Evolutionary conservation across 306 rosid genomes (phyloP).

Genomic region (Psophocarpus tetragonolobus): DNA sequence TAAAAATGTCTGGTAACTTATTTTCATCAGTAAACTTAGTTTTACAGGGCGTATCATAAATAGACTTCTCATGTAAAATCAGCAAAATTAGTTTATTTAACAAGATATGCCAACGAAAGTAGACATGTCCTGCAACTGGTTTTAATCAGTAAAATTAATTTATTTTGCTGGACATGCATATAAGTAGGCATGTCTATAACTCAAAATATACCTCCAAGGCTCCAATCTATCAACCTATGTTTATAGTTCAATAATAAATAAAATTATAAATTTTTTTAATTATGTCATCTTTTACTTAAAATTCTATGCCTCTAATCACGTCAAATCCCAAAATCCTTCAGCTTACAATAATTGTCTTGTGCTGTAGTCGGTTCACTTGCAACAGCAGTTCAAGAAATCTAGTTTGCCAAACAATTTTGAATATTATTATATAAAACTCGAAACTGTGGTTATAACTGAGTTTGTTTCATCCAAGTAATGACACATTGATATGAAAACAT

Average conservation of each 20-base stretch:
- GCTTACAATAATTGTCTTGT: neutral
- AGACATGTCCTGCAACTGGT: neutral
- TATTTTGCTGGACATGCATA: neutral
- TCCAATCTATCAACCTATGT: neutral
- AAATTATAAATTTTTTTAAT: neutral
- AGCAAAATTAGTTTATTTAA: neutral
- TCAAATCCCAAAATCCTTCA: neutral
- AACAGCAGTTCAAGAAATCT: neutral
- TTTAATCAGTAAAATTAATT: neutral
- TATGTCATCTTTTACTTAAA: neutral
- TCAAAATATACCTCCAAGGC: neutral
- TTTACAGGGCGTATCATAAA: too few species aligned
- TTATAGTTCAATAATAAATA: neutral
- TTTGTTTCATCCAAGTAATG: neutral
- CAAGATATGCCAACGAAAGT: neutral
- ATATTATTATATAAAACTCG: neutral
- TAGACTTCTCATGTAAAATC: too few species aligned
- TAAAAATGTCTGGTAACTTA: neutral
- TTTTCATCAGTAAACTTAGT: neutral
- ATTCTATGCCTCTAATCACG: neutral
- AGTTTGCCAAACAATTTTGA: neutral
- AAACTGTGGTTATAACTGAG: neutral
- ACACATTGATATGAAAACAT: neutral
- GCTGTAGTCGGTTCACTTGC: neutral
- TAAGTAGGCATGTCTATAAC: neutral